Conservation (phyloP, 2,329 filamentous ascomycete species). For the Atkinsonella texensis region DNA sequence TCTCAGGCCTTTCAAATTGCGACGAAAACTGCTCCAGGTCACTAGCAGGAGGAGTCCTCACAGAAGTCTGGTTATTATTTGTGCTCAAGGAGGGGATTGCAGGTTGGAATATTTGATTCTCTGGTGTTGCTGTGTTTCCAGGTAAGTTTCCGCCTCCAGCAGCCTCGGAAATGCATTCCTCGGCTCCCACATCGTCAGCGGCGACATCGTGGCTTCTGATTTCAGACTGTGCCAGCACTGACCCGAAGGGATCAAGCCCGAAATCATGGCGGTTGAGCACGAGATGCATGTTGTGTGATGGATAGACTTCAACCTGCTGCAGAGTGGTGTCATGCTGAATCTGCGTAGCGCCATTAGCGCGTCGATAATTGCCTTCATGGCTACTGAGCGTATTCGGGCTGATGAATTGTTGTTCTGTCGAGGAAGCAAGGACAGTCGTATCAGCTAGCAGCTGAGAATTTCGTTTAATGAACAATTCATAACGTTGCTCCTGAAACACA, state of each 20-base stretch:
- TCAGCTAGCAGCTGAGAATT: constrained; percentile 1
- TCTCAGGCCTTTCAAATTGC: not conserved
- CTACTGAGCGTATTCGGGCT: not conserved
- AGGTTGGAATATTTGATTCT: not conserved
- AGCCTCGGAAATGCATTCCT: not conserved
- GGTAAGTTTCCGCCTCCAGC: not conserved
- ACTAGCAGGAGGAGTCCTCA: not conserved
- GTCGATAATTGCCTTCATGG: not conserved
- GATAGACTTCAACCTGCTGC: not conserved
- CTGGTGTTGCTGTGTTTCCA: not conserved
- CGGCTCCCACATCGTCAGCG: not conserved
- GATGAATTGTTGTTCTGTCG: not conserved
- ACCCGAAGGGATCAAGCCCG: not conserved
- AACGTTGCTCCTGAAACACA: not conserved
- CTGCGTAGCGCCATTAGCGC: not conserved
- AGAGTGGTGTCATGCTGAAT: not conserved
- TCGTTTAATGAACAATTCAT: not conserved
- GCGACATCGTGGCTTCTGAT: not conserved
- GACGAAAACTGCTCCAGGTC: not conserved
- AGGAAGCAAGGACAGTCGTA: not conserved
- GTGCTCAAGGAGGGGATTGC: not conserved
- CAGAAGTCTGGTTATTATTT: not conserved
- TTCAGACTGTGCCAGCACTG: not conserved
- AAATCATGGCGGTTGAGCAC: not conserved
- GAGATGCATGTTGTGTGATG: not conserved